Conservation (phyloP, 176 grass and related monocot species). For the Lolium perenne region DNA sequence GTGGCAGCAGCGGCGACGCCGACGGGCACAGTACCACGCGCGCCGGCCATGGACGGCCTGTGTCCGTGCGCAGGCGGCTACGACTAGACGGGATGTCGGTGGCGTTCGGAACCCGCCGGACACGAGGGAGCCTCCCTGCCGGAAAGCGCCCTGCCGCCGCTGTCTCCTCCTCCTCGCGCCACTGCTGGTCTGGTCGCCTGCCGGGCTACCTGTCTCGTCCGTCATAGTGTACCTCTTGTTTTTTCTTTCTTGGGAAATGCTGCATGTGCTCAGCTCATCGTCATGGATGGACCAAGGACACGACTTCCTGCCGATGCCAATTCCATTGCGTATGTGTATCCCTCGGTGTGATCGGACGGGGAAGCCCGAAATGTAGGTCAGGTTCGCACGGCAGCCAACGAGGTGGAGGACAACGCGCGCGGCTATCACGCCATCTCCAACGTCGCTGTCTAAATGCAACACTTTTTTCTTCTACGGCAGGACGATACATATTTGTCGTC, state of each 20-base stretch:
- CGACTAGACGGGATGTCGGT: not conserved
- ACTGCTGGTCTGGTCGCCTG: no score
- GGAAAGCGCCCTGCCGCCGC: not conserved
- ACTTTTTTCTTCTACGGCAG: no score
- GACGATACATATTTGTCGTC: no score
- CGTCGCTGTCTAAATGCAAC: no score
- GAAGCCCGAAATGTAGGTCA: not conserved
- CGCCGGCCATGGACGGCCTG: not conserved
- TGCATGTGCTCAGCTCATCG: not conserved
- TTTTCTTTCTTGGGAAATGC: not conserved
- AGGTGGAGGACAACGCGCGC: no score
- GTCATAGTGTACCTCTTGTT: not conserved
- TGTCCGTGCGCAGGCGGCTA: not conserved
- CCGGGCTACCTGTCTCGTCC: constrained; percentile 2
- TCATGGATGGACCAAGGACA: not conserved
- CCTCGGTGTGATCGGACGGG: not conserved
- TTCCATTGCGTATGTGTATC: not conserved
- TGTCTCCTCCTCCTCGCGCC: not conserved
- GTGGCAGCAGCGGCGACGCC: not conserved
- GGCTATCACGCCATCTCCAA: no score
- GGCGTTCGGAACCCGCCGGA: not conserved
- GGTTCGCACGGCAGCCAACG: not conserved
- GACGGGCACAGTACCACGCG: not conserved
- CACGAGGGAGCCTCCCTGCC: constrained; percentile 14
- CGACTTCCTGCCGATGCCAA: not conserved